phyloP scores from a whole-genome alignment of 305 asterid genomes.

The Plantago lanceolata region DNA sequence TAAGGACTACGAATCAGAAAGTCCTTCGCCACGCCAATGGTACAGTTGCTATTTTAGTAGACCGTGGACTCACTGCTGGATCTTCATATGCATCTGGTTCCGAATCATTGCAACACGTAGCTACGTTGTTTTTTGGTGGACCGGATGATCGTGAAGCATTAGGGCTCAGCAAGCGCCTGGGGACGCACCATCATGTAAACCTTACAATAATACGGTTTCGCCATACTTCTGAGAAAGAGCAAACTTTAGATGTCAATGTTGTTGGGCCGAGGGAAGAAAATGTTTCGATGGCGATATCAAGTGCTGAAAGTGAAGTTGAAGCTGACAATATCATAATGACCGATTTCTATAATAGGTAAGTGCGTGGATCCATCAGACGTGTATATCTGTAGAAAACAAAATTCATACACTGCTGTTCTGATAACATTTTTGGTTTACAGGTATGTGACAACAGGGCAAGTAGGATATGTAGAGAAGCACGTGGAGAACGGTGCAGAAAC shows the following conservation, averaged over 20 bases:
- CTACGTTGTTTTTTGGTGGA: conserved; percentile 85
- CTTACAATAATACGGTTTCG: conserved; percentile 81
- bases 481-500: conserved; percentile 79
- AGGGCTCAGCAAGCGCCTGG: conserved; percentile 77
- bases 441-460: conserved; percentile 84
- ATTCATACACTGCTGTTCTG: not conserved
- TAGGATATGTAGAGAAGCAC: conserved; percentile 82
- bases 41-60: conserved; percentile 79
- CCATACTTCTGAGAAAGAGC: conserved; percentile 37
- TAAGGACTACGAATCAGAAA: conserved; percentile 77
- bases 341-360: conserved; percentile 80
- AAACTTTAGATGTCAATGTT: conserved; percentile 47
- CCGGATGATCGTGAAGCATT: conserved; percentile 95
- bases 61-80: conserved; percentile 81
- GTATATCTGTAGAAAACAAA: not conserved
- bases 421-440: conserved; percentile 29
- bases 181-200: conserved; percentile 76
- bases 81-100: conserved; percentile 32
- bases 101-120: conserved; percentile 72
- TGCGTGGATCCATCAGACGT: not conserved
- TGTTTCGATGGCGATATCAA: conserved; percentile 65
- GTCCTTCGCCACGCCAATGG: conserved; percentile 76
- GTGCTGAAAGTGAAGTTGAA: conserved; percentile 51
- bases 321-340: conserved; percentile 55
- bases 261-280: conserved; percentile 58